A percentile compares a stretch with the other conserved stretches of the same genome.
Evolutionary conservation across 2,329 filamentous ascomycete species (phyloP).

Genomic region (Cylindrodendrum hubeiense): DNA sequence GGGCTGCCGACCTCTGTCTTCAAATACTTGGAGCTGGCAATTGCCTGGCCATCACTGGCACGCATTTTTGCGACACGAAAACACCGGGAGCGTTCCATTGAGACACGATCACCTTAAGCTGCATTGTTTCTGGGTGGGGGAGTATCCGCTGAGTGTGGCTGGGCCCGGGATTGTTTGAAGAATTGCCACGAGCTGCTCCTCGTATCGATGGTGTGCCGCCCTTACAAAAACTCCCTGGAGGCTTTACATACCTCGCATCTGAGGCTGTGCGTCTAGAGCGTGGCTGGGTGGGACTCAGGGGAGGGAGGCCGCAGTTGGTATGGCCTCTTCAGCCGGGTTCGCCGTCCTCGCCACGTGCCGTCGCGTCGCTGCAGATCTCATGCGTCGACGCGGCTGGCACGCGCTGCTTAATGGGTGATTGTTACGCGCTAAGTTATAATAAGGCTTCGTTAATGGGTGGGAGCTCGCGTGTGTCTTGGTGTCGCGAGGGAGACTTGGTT

Average conservation of each 20-base stretch:
- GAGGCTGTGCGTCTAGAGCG: neutral
- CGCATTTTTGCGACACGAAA: constrained; percentile 6
- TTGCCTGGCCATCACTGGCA: constrained; percentile 27
- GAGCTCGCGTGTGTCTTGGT: neutral
- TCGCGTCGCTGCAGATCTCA: constrained; percentile 1
- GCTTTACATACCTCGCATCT: neutral
- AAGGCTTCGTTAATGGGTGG: constrained; percentile 3
- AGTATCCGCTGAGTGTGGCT: constrained; percentile 26
- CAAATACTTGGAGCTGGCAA: constrained; percentile 31
- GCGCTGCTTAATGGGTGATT: neutral
- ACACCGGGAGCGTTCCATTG: neutral
- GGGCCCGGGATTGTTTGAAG: constrained; percentile 8
- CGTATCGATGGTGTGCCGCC: constrained; percentile 4
- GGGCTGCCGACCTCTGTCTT: constrained; percentile 14
- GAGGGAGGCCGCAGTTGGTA: neutral
- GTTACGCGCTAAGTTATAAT: neutral
- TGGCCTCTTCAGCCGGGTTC: neutral
- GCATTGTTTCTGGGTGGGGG: constrained; percentile 31
- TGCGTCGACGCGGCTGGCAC: constrained; percentile 9
- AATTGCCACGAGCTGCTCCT: constrained; percentile 3
- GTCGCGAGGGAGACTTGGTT: constrained; percentile 22
- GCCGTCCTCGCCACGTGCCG: neutral
- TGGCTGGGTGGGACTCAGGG: neutral
- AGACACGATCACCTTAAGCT: constrained; percentile 4
- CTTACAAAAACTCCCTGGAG: constrained; percentile 4